Conservation (phyloP, 176 grass and related monocot species). For the Tillandsia fasciculata region DNA sequence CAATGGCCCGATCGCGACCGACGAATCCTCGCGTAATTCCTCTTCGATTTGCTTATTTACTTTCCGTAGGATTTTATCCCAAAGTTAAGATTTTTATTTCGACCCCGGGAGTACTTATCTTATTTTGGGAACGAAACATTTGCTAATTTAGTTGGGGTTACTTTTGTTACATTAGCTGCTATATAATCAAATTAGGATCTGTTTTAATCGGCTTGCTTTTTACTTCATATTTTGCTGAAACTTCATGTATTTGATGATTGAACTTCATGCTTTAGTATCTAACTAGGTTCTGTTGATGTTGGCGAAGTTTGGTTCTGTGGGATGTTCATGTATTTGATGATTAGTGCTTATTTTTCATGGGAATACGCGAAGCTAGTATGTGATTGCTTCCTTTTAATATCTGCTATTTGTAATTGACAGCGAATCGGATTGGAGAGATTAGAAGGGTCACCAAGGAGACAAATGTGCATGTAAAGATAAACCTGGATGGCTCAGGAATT, state of each 20-base stretch:
- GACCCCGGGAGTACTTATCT: not conserved
- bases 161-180: too few relatives aligned
- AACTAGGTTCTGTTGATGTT: not conserved
- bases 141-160: too few relatives aligned
- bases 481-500: slow-evolving; percentile 77
- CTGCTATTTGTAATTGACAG: slow-evolving; percentile 2
- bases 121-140: too few relatives aligned
- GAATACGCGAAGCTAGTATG: not conserved
- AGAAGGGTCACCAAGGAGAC: slow-evolving; percentile 84
- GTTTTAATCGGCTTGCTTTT: not conserved
- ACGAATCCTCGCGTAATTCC: slow-evolving; percentile 12
- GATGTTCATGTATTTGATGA: not conserved
- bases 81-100: not conserved
- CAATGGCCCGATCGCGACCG: not conserved
- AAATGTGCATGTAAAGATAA: slow-evolving; percentile 75
- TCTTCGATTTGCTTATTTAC: not conserved
- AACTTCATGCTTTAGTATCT: not conserved
- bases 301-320: not conserved
- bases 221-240: not conserved
- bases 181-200: too few relatives aligned
- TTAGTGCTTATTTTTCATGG: not conserved
- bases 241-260: not conserved
- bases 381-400: not conserved
- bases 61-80: not conserved
- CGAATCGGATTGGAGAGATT: slow-evolving; percentile 53